A percentile compares a stretch with the other conserved stretches of the same genome.
Evolutionary conservation across 2,329 filamentous ascomycete genomes (phyloP).

Genomic region (Tricladium varicosporioides): DNA sequence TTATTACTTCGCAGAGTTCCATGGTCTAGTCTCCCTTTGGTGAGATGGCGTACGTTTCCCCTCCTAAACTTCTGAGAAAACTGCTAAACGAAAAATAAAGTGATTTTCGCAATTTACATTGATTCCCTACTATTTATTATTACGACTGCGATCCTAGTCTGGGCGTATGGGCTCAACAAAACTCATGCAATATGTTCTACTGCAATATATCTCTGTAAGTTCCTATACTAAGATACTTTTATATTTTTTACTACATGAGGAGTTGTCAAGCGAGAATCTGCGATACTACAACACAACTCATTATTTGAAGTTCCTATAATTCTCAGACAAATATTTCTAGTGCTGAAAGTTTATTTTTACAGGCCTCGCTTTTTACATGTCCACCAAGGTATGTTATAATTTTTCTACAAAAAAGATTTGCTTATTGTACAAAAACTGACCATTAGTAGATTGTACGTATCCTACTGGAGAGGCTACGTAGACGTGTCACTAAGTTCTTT

Average conservation of each 20-base stretch:
- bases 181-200: slow-evolving; percentile 50
- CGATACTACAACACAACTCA: not conserved
- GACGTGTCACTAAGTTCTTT: not conserved
- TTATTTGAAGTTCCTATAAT: not conserved
- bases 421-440: not conserved
- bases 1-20: too few species aligned
- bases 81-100: too few species aligned
- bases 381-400: slow-evolving; percentile 4
- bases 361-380: not conserved
- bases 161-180: slow-evolving; percentile 54
- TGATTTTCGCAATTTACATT: slow-evolving; percentile 49
- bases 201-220: slow-evolving; percentile 54
- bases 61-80: too few species aligned
- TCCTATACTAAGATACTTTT: not conserved
- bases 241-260: not conserved
- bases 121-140: slow-evolving; percentile 61
- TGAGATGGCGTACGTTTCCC: too few species aligned
- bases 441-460: not conserved
- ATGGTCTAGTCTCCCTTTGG: too few species aligned
- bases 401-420: not conserved
- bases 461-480: not conserved
- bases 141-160: slow-evolving; percentile 52
- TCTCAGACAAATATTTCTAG: not conserved
- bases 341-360: not conserved
- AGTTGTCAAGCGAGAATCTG: too few species aligned